These are phyloP conservation scores for Diospyros kaki DNA, from an alignment of 148 eudicot genomes.

Conservation along the genomic window DNA sequence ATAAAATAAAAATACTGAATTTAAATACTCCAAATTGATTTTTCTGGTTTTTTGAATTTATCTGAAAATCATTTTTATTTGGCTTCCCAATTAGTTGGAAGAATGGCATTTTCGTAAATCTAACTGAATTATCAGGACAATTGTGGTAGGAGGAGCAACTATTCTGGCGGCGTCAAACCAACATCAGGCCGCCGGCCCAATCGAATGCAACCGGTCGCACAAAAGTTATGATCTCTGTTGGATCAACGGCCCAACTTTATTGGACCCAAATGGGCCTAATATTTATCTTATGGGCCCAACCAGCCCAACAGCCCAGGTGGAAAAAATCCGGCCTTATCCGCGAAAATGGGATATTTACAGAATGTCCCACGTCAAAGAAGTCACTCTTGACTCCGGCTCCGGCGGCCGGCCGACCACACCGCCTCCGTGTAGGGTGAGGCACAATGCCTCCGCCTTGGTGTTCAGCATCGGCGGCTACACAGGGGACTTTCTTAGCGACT, in stretches of 20 bases:
- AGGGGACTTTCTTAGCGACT: constrained; percentile 54
- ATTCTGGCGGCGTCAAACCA: background rate
- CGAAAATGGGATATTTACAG: constrained; percentile 44
- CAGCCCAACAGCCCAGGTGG: constrained; percentile 12
- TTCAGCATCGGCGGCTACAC: constrained; percentile 49
- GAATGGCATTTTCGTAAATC: too few species aligned
- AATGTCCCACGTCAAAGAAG: constrained; percentile 42
- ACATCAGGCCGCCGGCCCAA: constrained; percentile 9
- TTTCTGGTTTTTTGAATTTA: too few species aligned
- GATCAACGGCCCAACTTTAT: constrained; percentile 36
- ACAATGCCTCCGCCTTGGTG: constrained; percentile 43
- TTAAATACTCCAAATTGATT: too few species aligned
- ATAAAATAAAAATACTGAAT: too few species aligned
- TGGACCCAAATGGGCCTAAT: constrained; percentile 31
- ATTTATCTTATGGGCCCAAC: constrained; percentile 19
- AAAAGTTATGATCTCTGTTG: constrained; percentile 39
- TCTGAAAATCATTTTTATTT: too few species aligned
- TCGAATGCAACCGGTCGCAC: constrained; percentile 43
- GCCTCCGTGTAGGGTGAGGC: constrained; percentile 36
- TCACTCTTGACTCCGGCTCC: constrained; percentile 30
- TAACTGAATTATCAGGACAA: background rate
- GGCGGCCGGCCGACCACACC: background rate
- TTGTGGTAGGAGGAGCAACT: background rate
- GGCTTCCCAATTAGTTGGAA: too few species aligned
- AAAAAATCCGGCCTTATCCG: constrained; percentile 55